phyloP scores from a whole-genome alignment of 202 grass and related monocot genomes.

The Zoysia matrella region DNA sequence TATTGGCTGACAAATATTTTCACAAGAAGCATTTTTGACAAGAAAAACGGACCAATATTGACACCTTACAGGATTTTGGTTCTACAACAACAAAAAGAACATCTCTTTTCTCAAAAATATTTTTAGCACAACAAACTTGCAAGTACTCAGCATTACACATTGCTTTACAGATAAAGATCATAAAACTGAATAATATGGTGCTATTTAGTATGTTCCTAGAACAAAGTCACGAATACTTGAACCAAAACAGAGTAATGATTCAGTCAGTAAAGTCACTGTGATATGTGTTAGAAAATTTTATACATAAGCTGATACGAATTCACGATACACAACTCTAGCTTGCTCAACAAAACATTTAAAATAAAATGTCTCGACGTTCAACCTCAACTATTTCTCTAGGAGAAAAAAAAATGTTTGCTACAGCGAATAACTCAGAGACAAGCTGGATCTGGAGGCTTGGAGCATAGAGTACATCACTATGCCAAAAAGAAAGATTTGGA shows the following conservation, averaged over 20 bases:
- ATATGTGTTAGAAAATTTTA: no score
- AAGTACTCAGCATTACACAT: not conserved
- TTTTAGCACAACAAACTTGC: not conserved
- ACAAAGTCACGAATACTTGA: not conserved
- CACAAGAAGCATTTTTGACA: not conserved
- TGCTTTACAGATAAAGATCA: not conserved
- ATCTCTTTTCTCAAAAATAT: not conserved
- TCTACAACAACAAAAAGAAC: not conserved
- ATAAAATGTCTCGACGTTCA: no score
- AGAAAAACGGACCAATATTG: not conserved
- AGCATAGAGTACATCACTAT: no score
- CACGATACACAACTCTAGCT: no score
- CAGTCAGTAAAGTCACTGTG: not conserved
- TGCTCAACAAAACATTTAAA: no score
- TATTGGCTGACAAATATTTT: not conserved
- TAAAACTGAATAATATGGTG: not conserved
- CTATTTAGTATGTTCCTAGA: not conserved
- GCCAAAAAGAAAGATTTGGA: no score
- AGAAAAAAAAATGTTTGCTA: no score
- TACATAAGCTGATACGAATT: no score
- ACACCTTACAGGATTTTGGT: not conserved
- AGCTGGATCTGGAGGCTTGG: no score
- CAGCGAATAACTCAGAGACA: no score
- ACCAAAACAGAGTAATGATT: not conserved
- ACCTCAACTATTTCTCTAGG: no score